These are phyloP conservation scores for Juglanconis sp. DNA, from an alignment of 2,329 filamentous ascomycete species.

Conservation along the genomic window DNA sequence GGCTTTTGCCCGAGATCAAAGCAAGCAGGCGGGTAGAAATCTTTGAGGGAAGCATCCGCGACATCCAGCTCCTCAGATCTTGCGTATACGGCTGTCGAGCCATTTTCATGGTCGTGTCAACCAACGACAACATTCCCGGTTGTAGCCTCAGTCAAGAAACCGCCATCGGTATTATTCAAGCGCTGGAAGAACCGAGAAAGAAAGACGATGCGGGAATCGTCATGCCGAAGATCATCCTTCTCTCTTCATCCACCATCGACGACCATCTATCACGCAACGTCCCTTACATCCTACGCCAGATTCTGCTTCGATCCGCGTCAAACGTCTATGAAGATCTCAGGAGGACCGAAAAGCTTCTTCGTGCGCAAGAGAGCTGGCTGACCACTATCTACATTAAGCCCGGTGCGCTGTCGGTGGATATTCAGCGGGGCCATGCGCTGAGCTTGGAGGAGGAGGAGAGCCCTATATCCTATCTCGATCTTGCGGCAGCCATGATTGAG, in stretches of 20 bases:
- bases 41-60: conserved; percentile 39
- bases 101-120: conserved; percentile 38
- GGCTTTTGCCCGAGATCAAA: conserved; percentile 29
- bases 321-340: conserved; percentile 37
- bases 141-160: conserved; percentile 35
- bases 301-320: conserved; percentile 30
- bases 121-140: conserved; percentile 42
- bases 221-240: conserved; percentile 39
- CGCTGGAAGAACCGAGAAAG: conserved; percentile 29
- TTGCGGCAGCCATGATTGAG: conserved; percentile 48
- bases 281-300: conserved; percentile 25
- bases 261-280: conserved; percentile 29
- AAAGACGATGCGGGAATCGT: background rate
- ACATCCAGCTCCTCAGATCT: conserved; percentile 33
- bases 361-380: conserved; percentile 35
- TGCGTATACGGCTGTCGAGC: conserved; percentile 34
- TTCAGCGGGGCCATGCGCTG: conserved; percentile 37
- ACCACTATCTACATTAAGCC: conserved; percentile 40
- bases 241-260: conserved; percentile 41
- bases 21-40: conserved; percentile 33
- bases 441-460: conserved; percentile 33
- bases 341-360: conserved; percentile 33
- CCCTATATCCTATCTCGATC: conserved; percentile 39
- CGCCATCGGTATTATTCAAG: conserved; percentile 32
- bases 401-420: conserved; percentile 34